These are phyloP conservation scores for Candida mattraensis DNA, from an alignment of 805 yeast genomes.

Conservation along the genomic window DNA sequence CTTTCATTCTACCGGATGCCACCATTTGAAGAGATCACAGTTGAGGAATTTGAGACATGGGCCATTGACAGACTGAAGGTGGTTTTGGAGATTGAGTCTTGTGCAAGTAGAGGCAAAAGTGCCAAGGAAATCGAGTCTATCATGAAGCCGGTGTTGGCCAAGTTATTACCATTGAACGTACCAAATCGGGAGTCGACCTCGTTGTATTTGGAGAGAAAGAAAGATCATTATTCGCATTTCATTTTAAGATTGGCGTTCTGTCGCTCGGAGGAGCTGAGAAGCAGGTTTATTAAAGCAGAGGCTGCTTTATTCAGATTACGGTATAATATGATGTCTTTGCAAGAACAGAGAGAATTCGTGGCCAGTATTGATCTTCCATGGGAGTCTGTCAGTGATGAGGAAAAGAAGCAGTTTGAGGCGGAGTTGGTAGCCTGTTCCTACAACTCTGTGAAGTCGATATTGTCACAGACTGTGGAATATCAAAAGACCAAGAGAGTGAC, in stretches of 20 bases:
- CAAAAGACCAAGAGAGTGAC: constrained; percentile 35
- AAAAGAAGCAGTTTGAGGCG: constrained; percentile 49
- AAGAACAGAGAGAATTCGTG: constrained; percentile 75
- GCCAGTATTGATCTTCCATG: constrained; percentile 64
- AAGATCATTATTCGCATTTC: constrained; percentile 91
- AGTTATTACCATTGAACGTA: constrained; percentile 62
- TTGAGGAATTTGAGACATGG: constrained; percentile 94
- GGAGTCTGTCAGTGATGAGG: constrained; percentile 64
- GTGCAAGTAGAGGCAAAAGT: constrained; percentile 60
- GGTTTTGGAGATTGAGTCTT: constrained; percentile 79
- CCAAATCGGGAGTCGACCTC: constrained; percentile 41
- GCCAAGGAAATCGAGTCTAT: constrained; percentile 63
- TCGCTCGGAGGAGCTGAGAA: constrained; percentile 78
- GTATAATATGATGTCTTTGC: constrained; percentile 57
- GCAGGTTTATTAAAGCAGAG: constrained; percentile 77
- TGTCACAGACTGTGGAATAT: constrained; percentile 34
- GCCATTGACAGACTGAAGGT: constrained; percentile 88
- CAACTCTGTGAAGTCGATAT: constrained; percentile 37
- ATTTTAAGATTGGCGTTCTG: constrained; percentile 88
- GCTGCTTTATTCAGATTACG: constrained; percentile 71
- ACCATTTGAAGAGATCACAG: constrained; percentile 81
- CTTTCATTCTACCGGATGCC: constrained; percentile 75
- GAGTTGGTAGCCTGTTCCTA: constrained; percentile 58
- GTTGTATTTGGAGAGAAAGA: constrained; percentile 61
- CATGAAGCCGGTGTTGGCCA: constrained; percentile 64